Conservation (phyloP, 2,329 filamentous ascomycete species). For the Penicillium freii region DNA sequence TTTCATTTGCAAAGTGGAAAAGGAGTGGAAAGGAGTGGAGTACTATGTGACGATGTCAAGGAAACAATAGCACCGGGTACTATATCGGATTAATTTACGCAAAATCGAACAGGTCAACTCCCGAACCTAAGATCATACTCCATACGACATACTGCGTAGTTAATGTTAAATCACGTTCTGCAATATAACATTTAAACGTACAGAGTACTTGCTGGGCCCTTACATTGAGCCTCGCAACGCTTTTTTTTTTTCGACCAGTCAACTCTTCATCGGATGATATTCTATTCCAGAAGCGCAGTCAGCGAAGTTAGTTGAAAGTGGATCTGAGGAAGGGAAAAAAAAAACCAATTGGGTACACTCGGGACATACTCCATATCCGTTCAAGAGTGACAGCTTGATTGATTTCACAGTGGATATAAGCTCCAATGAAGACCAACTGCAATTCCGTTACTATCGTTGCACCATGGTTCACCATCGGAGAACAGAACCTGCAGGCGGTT, state of each 20-base stretch:
- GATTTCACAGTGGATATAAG: background rate
- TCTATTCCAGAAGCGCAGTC: background rate
- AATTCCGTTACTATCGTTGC: background rate
- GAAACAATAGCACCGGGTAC: background rate
- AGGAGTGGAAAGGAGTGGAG: background rate
- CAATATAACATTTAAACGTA: background rate
- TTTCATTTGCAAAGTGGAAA: slow-evolving; percentile 20
- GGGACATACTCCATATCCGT: background rate
- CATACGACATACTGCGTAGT: background rate
- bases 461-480: slow-evolving; percentile 9
- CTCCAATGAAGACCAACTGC: background rate
- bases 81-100: background rate
- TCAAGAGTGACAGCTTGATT: background rate
- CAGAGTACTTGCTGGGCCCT: background rate
- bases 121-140: background rate
- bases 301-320: background rate
- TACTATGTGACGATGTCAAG: slow-evolving; percentile 8
- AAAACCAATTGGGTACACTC: background rate
- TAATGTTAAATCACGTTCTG: background rate
- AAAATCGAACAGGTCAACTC: background rate
- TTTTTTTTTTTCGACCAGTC: background rate
- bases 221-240: background rate
- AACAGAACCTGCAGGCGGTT: slow-evolving; percentile 7
- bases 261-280: background rate
- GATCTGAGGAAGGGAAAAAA: background rate